Conservation (phyloP, 2,329 filamentous ascomycete genomes). For the Diaporthe citrichinensis region DNA sequence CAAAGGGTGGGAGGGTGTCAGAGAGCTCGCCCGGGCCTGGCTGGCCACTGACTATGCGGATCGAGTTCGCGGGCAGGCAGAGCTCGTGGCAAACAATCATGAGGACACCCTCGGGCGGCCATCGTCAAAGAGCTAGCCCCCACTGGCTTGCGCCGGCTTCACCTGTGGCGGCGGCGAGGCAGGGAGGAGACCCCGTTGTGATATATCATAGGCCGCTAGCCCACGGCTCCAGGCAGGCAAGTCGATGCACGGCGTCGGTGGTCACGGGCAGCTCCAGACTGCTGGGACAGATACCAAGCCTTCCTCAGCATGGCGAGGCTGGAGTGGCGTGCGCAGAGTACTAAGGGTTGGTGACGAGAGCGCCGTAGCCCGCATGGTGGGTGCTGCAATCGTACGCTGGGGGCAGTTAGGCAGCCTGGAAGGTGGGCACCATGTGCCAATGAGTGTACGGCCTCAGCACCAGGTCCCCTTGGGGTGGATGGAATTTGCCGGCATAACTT, state of each 20-base stretch:
- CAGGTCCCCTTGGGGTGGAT: slow-evolving; percentile 6
- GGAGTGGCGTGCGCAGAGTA: slow-evolving; percentile 23
- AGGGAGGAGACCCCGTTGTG: slow-evolving; percentile 20
- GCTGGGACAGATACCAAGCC: slow-evolving; percentile 32
- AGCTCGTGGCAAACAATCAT: slow-evolving; percentile 25
- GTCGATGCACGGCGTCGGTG: slow-evolving; percentile 28
- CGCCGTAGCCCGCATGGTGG: slow-evolving; percentile 22
- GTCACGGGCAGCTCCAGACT: slow-evolving; percentile 36
- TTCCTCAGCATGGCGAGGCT: neutral
- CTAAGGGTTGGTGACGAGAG: slow-evolving; percentile 18
- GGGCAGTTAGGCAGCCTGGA: neutral
- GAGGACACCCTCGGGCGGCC: slow-evolving; percentile 5
- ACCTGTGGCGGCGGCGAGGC: slow-evolving; percentile 14
- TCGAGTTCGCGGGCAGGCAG: slow-evolving; percentile 15
- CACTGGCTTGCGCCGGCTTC: slow-evolving; percentile 1
- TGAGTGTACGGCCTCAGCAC: neutral
- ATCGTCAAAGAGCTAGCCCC: slow-evolving; percentile 20
- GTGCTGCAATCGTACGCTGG: slow-evolving; percentile 22
- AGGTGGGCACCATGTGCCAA: neutral
- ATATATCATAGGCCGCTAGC: slow-evolving; percentile 16
- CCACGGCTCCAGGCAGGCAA: slow-evolving; percentile 15
- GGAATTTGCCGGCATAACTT: slow-evolving; percentile 19
- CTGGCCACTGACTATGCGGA: slow-evolving; percentile 1
- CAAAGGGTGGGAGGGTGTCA: neutral
- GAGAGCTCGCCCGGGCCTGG: slow-evolving; percentile 3